Percentiles rank a stretch among this genome's conserved stretches.
phyloP scores from a whole-genome alignment of 2,329 filamentous ascomycete genomes.

The Cordyceps tenuipes region DNA sequence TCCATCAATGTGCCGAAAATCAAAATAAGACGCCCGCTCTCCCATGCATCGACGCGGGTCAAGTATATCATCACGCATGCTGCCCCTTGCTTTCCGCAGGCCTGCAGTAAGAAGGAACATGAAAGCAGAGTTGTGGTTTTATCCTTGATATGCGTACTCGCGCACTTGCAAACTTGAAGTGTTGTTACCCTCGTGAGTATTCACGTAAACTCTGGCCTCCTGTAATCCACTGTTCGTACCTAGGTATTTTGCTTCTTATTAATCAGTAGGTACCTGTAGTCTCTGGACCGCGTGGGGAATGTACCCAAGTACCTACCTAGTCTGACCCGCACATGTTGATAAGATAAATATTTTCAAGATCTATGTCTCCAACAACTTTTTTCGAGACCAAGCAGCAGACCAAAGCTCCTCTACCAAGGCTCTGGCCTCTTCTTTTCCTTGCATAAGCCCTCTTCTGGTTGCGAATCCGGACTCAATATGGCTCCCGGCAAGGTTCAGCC shows the following conservation, averaged over 20 bases:
- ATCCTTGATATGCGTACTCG: neutral
- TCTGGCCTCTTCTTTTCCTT: neutral
- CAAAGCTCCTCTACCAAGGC: constrained; percentile 13
- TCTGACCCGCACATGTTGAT: constrained; percentile 42
- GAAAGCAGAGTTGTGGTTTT: too few relatives aligned
- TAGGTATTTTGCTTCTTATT: too few relatives aligned
- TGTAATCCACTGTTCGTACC: neutral
- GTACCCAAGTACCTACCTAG: constrained; percentile 19
- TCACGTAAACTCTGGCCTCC: neutral
- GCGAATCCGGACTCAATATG: constrained; percentile 17
- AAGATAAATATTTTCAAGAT: constrained; percentile 11
- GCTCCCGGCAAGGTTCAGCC: constrained; percentile 23
- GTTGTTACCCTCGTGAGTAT: neutral
- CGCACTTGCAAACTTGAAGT: neutral
- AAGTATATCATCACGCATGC: too few relatives aligned
- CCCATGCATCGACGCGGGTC: too few relatives aligned
- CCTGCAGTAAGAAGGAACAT: too few relatives aligned
- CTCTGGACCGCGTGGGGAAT: too few relatives aligned
- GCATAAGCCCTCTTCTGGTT: neutral
- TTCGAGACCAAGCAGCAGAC: neutral
- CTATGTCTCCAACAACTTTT: neutral
- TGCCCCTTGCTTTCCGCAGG: too few relatives aligned
- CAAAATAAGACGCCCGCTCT: too few relatives aligned
- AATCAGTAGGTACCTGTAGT: too few relatives aligned
- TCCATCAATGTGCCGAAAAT: too few relatives aligned